phyloP scores from a whole-genome alignment of 371 early-diverging fungal genomes.

The Rhizomucor pusillus region DNA sequence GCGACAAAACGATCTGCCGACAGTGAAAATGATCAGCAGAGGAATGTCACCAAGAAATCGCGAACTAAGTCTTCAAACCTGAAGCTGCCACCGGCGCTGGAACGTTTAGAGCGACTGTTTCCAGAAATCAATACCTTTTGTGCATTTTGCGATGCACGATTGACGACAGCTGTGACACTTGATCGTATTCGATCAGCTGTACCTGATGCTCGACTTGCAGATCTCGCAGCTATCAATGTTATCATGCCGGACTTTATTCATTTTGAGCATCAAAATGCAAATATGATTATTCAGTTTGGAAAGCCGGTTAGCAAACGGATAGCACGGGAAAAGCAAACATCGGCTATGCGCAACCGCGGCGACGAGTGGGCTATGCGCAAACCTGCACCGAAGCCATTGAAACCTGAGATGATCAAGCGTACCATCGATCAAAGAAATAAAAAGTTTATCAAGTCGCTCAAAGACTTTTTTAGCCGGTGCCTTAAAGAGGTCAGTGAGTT shows the following conservation, averaged over 20 bases:
- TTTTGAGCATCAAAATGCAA: conserved; percentile 7
- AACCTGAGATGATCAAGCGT: conserved; percentile 29
- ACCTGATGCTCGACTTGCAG: conserved; percentile 17
- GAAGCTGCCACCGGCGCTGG: conserved; percentile 1
- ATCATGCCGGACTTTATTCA: conserved; percentile 34
- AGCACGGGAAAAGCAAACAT: conserved; percentile 15
- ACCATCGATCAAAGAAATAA: conserved; percentile 25
- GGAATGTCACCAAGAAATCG: no score
- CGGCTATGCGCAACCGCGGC: conserved; percentile 15
- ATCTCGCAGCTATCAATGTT: conserved; percentile 36
- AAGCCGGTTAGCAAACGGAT: conserved; percentile 14
- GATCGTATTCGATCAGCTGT: conserved; percentile 22
- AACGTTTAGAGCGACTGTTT: conserved; percentile 17
- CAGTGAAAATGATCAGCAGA: no score
- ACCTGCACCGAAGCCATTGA: conserved; percentile 8
- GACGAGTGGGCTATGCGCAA: conserved; percentile 14
- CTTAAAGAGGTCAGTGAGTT: conserved; percentile 20
- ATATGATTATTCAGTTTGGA: conserved; percentile 23
- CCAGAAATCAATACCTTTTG: conserved; percentile 27
- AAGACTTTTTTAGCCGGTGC: conserved; percentile 19
- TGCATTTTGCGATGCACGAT: conserved; percentile 39
- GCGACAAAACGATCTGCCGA: no score
- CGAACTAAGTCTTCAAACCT: neutral
- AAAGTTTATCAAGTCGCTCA: conserved; percentile 21
- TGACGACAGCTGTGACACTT: conserved; percentile 30